Evolutionary conservation across 140 eudicot genomes (phyloP).

Genomic region (Ambrosia hybrid): DNA sequence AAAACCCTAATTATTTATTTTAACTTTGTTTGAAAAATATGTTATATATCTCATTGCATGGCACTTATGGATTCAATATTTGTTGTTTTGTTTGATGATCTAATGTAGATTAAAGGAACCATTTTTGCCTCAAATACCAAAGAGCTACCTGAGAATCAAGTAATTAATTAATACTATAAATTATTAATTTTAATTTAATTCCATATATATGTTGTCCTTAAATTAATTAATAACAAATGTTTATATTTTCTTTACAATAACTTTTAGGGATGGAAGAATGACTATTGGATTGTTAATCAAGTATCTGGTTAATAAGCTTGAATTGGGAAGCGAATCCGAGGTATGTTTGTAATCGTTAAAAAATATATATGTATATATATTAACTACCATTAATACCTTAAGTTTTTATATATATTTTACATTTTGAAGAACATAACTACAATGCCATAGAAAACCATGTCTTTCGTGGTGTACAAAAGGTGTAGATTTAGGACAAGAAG

Average conservation of each 20-base stretch:
- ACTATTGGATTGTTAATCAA: conserved; percentile 68
- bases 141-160: conserved; percentile 86
- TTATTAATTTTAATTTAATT: not conserved
- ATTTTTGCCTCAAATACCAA: conserved; percentile 81
- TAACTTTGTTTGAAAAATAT: not conserved
- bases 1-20: conserved; percentile 12
- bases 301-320: conserved; percentile 83
- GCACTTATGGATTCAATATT: not conserved
- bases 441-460: not conserved
- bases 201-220: conserved; percentile 8
- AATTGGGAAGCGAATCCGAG: conserved; percentile 80
- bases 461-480: too few relatives aligned
- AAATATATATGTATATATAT: not conserved
- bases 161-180: conserved; percentile 17
- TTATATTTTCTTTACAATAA: not conserved
- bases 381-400: not conserved
- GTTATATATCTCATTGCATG: not conserved
- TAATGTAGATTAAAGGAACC: conserved; percentile 74
- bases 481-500: too few relatives aligned
- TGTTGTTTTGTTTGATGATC: not conserved
- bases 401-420: not conserved
- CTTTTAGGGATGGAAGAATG: conserved; percentile 80
- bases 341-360: conserved; percentile 34
- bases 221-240: not conserved
- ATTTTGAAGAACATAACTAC: not conserved